Evolutionary conservation across 257 asterid species (phyloP), one percentile per base, ranked within the genome.

Genomic region (Thymus mandschuricus): DNA sequence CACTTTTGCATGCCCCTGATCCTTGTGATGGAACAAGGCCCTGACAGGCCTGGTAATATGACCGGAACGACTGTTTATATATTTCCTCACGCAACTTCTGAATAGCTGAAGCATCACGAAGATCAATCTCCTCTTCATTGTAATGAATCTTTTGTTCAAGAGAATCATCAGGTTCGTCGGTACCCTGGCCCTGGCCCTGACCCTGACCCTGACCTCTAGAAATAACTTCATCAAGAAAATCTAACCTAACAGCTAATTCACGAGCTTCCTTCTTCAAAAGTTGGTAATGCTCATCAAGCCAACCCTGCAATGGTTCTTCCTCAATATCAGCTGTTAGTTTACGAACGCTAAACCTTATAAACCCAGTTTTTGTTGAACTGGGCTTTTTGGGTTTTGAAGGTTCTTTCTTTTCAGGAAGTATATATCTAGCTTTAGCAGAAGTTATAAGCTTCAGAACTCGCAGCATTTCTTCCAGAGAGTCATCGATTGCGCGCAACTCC

Each of bases 291-390:
- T 92, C 99, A 75, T 95, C 99, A 64, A 95, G 98, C 99, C 99
- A 95, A 75, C 99, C 99, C 80, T 95, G 99, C 49, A 95, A 3
- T 58, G 99, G 99, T 86, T 95, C 98, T 84, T 95, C 99, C 82
- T 95, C 99, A 62, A 95, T 84, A 65, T 92, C 96, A 83, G 88
- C 92, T 67, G 88, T 85, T 74, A 95, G 82, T 78, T 90, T 95
- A 44, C 95, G 96, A 65, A 92, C 80, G 81, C 88, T 72, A 67
- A 92, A 77, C 80, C 81, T 90, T 62, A 95, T 76, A 78, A 89
- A 86, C 65, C 99, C 98, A 69, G 84, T 71, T 88, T 81, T 90
- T 28, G 91, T 71, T 70, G 92, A 85, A 72, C 96, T 83, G 8
- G 90, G 56, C 78, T 85, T 90, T 82, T 92, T 90, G 51, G 94